Conservation (phyloP, 148 eudicot species). For the Agrostemma githago region DNA sequence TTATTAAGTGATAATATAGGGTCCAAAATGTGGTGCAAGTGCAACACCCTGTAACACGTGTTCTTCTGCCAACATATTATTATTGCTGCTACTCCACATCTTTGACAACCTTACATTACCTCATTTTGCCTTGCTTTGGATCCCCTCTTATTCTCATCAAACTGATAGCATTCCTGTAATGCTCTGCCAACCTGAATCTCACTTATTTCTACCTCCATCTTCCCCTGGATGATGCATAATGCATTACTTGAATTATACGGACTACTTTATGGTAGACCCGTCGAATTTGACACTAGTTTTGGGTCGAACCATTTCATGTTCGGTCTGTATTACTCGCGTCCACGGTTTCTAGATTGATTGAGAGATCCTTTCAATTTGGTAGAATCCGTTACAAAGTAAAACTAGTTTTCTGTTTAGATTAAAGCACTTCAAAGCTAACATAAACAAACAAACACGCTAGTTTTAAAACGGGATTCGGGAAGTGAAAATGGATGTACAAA, state of each 20-base stretch:
- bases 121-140: constrained; percentile 5
- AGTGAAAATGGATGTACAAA: background rate
- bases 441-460: too few species aligned
- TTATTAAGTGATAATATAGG: background rate
- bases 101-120: constrained; percentile 4
- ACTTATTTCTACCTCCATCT: background rate
- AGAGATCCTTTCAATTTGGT: too few species aligned
- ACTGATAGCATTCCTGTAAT: background rate
- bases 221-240: background rate
- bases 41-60: constrained; percentile 10
- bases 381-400: background rate
- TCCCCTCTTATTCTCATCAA: background rate
- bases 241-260: too few species aligned
- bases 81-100: background rate
- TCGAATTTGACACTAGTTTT: background rate
- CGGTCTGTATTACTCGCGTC: too few species aligned
- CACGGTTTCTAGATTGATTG: too few species aligned
- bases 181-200: background rate
- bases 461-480: background rate
- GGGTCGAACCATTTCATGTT: background rate
- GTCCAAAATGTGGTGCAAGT: background rate
- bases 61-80: background rate
- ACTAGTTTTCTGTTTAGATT: background rate
- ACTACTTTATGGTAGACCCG: background rate
- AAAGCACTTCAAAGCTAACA: too few species aligned